Percentiles rank a stretch among this genome's conserved stretches.
These are phyloP conservation scores for Calonectria hawksworthii DNA, from an alignment of 2,329 filamentous ascomycete genomes.

Conservation along the genomic window DNA sequence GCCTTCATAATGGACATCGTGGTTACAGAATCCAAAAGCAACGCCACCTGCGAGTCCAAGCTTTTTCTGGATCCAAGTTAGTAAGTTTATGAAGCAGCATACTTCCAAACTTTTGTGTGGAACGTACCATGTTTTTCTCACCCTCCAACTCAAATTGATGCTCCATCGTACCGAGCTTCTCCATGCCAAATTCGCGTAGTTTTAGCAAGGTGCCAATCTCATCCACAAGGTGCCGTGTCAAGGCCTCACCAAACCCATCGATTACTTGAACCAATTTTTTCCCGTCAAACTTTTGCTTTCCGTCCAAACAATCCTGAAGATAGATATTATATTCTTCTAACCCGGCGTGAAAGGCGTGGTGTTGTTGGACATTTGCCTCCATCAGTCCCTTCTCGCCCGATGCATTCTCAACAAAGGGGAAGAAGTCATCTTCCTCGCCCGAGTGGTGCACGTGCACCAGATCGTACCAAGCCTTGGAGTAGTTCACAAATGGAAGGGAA, in stretches of 20 bases:
- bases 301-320: background rate
- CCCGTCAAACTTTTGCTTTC: conserved; percentile 4
- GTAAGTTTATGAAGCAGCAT: background rate
- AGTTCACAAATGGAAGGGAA: conserved; percentile 44
- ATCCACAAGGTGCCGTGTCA: conserved; percentile 10
- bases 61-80: background rate
- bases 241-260: conserved; percentile 13
- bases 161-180: background rate
- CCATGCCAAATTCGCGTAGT: conserved; percentile 1
- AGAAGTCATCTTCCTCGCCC: conserved; percentile 53
- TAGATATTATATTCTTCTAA: conserved; percentile 38
- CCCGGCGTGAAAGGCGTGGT: conserved; percentile 51
- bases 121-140: conserved; percentile 17
- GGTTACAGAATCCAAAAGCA: conserved; percentile 13
- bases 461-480: conserved; percentile 45
- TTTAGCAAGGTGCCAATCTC: conserved; percentile 16
- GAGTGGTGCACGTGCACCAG: conserved; percentile 52
- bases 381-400: conserved; percentile 51
- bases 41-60: conserved; percentile 4
- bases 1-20: conserved; percentile 15
- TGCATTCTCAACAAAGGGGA: conserved; percentile 51
- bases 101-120: background rate
- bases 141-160: background rate
- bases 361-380: conserved; percentile 55
- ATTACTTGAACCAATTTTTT: background rate